Percentiles rank a stretch among this genome's conserved stretches.
phyloP scores from a whole-genome alignment of 371 early-diverging fungal species.

The Mycotypha africana region DNA sequence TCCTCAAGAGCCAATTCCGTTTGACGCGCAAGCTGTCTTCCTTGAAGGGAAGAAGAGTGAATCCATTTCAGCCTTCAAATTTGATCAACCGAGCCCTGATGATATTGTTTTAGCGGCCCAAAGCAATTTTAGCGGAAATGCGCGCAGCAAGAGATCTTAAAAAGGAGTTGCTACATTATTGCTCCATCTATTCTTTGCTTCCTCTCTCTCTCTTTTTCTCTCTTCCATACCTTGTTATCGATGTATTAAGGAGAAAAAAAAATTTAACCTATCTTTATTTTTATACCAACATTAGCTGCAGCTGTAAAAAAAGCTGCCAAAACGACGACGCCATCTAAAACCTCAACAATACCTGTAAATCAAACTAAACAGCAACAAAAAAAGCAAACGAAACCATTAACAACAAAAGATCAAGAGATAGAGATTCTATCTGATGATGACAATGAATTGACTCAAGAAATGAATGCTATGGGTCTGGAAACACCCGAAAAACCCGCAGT shows the following conservation, averaged over 20 bases:
- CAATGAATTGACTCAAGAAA: slow-evolving; percentile 43
- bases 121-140: slow-evolving; percentile 30
- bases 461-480: slow-evolving; percentile 50
- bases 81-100: slow-evolving; percentile 81
- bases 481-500: slow-evolving; percentile 8
- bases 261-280: too few relatives aligned
- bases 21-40: slow-evolving; percentile 15
- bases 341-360: too few relatives aligned
- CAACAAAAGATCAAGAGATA: slow-evolving; percentile 35
- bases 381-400: too few relatives aligned
- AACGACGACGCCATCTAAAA: too few relatives aligned
- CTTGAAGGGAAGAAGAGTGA: slow-evolving; percentile 19
- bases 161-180: neutral
- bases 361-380: neutral
- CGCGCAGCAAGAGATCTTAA: neutral
- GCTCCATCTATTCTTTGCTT: too few relatives aligned
- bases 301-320: slow-evolving; percentile 7
- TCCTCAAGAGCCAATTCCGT: slow-evolving; percentile 8
- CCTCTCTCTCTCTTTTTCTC: neutral
- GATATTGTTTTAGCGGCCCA: slow-evolving; percentile 69
- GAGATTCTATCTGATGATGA: slow-evolving; percentile 43
- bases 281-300: too few relatives aligned
- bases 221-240: too few relatives aligned
- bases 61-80: slow-evolving; percentile 46
- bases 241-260: too few relatives aligned